These are phyloP conservation scores for Psilocybe mexicana DNA, from an alignment of 1,284 basidiomycete genomes.

Conservation along the genomic window DNA sequence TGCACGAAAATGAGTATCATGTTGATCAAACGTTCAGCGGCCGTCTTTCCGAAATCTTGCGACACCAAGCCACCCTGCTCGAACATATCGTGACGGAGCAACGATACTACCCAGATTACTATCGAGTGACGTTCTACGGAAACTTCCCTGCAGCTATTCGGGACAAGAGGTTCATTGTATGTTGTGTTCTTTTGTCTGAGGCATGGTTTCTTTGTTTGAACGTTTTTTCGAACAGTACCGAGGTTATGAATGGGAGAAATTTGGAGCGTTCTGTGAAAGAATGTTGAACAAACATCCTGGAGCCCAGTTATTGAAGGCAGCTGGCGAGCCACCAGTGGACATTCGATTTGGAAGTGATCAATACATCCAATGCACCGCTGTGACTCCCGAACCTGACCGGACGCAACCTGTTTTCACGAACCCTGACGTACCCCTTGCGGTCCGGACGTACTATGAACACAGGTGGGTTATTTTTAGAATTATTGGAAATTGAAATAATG, in stretches of 20 bases:
- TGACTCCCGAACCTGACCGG: constrained; percentile 85
- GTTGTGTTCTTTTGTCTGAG: constrained; percentile 25
- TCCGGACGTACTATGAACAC: constrained; percentile 87
- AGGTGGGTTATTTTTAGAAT: constrained; percentile 45
- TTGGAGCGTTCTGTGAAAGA: constrained; percentile 85
- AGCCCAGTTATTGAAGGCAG: constrained; percentile 77
- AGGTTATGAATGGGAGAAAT: constrained; percentile 90
- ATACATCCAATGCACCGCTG: constrained; percentile 87
- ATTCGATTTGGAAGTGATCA: constrained; percentile 81
- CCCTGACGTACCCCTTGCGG: constrained; percentile 78
- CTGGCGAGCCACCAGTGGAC: constrained; percentile 79
- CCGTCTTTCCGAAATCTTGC: constrained; percentile 82
- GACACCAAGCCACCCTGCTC: constrained; percentile 80
- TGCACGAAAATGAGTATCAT: neutral
- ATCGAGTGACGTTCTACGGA: constrained; percentile 92
- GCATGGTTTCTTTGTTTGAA: constrained; percentile 8
- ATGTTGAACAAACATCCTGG: constrained; percentile 92
- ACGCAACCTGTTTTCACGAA: constrained; percentile 81
- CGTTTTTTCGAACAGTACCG: constrained; percentile 61
- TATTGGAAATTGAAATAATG: constrained; percentile 6
- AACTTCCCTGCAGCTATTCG: constrained; percentile 83
- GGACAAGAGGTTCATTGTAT: constrained; percentile 85
- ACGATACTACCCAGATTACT: constrained; percentile 89
- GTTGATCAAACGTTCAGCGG: constrained; percentile 42
- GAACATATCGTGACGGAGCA: constrained; percentile 84